Conservation (phyloP, 345 rosid species). For the Kandelia obovata region DNA sequence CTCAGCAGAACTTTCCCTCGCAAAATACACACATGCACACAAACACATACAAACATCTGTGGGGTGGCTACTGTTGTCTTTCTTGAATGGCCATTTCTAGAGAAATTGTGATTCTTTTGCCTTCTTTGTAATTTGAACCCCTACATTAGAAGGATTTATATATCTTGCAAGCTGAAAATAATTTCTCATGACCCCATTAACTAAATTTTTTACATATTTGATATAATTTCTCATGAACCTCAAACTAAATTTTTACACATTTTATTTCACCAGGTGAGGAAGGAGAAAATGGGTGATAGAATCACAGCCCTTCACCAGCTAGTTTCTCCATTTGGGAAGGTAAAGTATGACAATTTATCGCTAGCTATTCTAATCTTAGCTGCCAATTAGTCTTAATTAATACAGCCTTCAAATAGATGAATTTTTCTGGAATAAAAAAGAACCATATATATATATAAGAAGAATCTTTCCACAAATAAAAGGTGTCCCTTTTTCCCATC, state of each 20-base stretch:
- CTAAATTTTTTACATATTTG: too few relatives aligned
- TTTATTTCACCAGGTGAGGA: constrained; percentile 50
- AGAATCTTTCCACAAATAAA: too few relatives aligned
- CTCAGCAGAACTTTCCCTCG: constrained; percentile 12
- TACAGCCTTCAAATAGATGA: too few relatives aligned
- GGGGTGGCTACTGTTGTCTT: constrained; percentile 33
- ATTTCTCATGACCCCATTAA: too few relatives aligned
- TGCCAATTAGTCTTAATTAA: too few relatives aligned
- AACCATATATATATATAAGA: too few relatives aligned
- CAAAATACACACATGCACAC: neutral
- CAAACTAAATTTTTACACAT: neutral
- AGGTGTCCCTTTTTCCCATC: too few relatives aligned
- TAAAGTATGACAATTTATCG: constrained; percentile 3
- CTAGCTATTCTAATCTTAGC: neutral
- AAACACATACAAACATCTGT: neutral
- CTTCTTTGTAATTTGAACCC: constrained; percentile 4
- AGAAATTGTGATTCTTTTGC: constrained; percentile 36
- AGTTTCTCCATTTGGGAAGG: constrained; percentile 93
- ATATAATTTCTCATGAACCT: too few relatives aligned
- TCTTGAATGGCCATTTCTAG: constrained; percentile 59
- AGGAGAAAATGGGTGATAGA: constrained; percentile 76
- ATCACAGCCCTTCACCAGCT: constrained; percentile 86
- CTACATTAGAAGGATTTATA: too few relatives aligned
- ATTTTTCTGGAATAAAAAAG: too few relatives aligned
- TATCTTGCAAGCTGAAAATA: too few relatives aligned